Base-by-base conservation (phyloP, 768 basidiomycete genomes). In the Hortiboletus flavorubellus region DNA sequence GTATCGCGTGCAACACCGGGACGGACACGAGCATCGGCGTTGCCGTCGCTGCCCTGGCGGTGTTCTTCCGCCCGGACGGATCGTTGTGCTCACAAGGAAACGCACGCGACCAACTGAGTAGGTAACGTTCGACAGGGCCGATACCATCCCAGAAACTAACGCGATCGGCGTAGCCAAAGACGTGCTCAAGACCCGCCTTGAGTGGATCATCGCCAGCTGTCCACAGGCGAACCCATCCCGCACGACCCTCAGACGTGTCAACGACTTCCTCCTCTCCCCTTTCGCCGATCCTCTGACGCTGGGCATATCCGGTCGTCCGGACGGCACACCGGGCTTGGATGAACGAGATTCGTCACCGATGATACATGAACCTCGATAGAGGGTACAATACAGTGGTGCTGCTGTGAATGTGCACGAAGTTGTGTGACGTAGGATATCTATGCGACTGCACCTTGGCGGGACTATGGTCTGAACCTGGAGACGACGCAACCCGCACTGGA, bases 161-260 rank as follows among this genome's bases (percentile, higher is more conserved):
- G 1, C 8, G 21, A 18, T 57, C 35, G 38, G 35, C 35, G 18
- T 64, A 42, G 78, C 75, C 59, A 97, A 97, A 68, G 70, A 76
- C 18, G 71, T 78, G 12, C 82, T 98, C 58, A 81, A 83, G 11
- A 85, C 76, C 12, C 79, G 93, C 16, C 75, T 98, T 35, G 87
- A 98, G 66, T 93, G 90, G 91, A 83, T 98, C 46, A 87, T 94
- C 54, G 76, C 86, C 18, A 86, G 83, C 59, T 74, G 80, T 49
- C 88, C 90, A 6, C 74, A 76, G 51, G 88, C 86, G 4, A 98
- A 97, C 66, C 95, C 96, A 0, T 85, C 90, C 10, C 80, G 93
- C 40, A 78, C 83, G 15, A 91, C 89, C 9, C 76, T 98, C 55
- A 91, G 91, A 68, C 73, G 85, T 14, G 81, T 91, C 43, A 92